phyloP scores from a whole-genome alignment of 495 filamentous ascomycete genomes.

The Xylaria palmicola region DNA sequence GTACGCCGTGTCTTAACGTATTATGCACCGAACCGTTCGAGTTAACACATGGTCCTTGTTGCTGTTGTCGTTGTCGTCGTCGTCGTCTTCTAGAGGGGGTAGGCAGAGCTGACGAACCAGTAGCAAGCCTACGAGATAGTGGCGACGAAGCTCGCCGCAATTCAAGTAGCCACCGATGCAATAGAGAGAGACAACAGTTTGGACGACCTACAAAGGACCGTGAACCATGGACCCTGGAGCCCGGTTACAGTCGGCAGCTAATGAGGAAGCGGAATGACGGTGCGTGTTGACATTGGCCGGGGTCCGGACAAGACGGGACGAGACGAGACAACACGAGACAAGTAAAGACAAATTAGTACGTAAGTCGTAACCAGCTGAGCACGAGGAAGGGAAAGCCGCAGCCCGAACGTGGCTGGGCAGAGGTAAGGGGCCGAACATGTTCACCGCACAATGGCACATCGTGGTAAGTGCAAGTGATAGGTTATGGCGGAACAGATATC shows the following conservation, averaged over 20 bases:
- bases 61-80: neutral
- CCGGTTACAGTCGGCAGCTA: neutral
- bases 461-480: no score
- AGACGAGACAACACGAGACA: no score
- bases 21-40: neutral
- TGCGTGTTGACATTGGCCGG: neutral
- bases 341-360: conserved; percentile 3
- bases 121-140: neutral
- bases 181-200: neutral
- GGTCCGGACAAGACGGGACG: no score
- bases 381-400: no score
- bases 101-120: neutral
- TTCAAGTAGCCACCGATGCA: neutral
- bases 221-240: neutral
- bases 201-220: neutral
- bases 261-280: neutral
- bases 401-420: no score
- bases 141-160: neutral
- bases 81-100: neutral
- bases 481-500: no score
- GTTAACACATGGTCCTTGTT: neutral
- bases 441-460: no score
- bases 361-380: no score
- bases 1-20: no score
- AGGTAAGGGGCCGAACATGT: no score